A percentile compares a stretch with the other conserved stretches of the same genome.
phyloP scores from a whole-genome alignment of 305 asterid genomes.

The Fraxinus dipetala region DNA sequence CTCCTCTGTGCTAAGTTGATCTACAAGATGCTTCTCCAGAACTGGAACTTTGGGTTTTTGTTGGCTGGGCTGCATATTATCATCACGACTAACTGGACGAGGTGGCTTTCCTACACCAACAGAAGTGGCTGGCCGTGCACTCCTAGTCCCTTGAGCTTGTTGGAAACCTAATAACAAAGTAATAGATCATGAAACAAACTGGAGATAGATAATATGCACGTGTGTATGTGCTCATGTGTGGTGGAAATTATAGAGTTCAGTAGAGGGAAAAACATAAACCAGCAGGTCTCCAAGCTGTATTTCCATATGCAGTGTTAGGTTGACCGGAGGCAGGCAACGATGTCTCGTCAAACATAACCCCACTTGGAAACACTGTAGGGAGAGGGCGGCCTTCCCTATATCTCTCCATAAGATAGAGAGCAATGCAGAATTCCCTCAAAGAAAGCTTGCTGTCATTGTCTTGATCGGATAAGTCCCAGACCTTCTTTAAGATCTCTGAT shows the following conservation, averaged over 20 bases:
- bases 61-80: constrained; percentile 48
- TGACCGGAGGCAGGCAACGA: constrained; percentile 48
- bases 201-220: background rate
- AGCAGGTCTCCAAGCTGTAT: constrained; percentile 64
- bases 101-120: constrained; percentile 72
- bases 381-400: constrained; percentile 83
- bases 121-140: constrained; percentile 41
- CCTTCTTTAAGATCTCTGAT: constrained; percentile 87
- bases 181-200: constrained; percentile 16
- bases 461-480: constrained; percentile 97
- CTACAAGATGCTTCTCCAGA: constrained; percentile 81
- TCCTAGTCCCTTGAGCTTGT: constrained; percentile 56
- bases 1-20: constrained; percentile 93
- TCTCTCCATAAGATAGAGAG: constrained; percentile 94
- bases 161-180: constrained; percentile 48
- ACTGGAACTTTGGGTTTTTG: constrained; percentile 82
- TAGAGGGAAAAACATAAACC: constrained; percentile 40
- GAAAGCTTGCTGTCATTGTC: constrained; percentile 97
- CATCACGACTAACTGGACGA: constrained; percentile 82
- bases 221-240: constrained; percentile 3
- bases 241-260: background rate
- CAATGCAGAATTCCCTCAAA: constrained; percentile 80
- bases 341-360: constrained; percentile 63
- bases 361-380: constrained; percentile 65
- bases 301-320: constrained; percentile 47